Base-by-base conservation (phyloP, 768 basidiomycete species). In the Piloderma croceum region DNA sequence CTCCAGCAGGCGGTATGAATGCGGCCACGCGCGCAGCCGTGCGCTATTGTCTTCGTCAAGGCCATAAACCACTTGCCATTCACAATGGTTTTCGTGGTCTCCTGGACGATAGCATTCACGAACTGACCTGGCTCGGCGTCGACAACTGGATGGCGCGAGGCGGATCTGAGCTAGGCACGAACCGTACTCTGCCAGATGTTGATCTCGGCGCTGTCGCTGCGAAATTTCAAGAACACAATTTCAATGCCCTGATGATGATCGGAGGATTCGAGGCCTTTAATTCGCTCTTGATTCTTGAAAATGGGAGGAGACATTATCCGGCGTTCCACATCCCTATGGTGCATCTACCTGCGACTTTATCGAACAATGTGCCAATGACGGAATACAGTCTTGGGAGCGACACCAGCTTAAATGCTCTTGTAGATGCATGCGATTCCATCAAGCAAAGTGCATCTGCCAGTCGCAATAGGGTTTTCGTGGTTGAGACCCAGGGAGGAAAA, bases 1-100 rank as follows among this genome's bases (percentile, higher is more conserved):
- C 96, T 1, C 94, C 96, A 4, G 96, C 96, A 2, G 94, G 94
- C 34, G 96, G 96, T 7, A 97, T 98, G 90, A 98, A 98, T 58
- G 93, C 96, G 2, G 96, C 94, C 0, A 96, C 91, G 1, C 86
- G 94, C 31, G 84, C 92, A 20, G 91, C 90, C 5, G 91, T 88
- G 17, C 83, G 96, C 9, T 97, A 91, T 67, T 97, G 92, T 60
- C 67, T 91, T 47, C 77, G 80, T 39, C 88, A 91, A 58, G 94
- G 96, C 5, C 96, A 99, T 59, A 85, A 74, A 19, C 84, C 93
- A n/a, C 70, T 97, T 29, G 90, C 83, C 0, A 78, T 99, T 43
- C 82, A 94, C 68, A 99, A 97, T 56, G 94, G 96, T 12, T 98
- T 98, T 74, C 81, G 81, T 35, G 96, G 96, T 24, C 74, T 99